Evolutionary conservation across 495 filamentous ascomycete genomes (phyloP).

Genomic region (Aspergillus homomorphus): DNA sequence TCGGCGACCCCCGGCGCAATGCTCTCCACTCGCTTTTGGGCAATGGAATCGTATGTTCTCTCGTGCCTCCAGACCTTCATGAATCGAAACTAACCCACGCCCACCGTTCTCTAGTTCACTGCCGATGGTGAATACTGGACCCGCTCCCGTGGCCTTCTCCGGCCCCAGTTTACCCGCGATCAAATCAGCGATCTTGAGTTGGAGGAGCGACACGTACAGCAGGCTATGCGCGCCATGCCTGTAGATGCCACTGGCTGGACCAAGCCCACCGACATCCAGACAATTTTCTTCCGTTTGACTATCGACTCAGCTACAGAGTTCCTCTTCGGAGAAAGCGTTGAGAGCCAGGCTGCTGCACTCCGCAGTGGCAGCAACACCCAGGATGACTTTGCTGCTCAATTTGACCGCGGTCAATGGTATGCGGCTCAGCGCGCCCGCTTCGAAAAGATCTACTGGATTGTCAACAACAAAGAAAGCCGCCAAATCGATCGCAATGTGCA

Average conservation of each 20-base stretch:
- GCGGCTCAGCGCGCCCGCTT: constrained; percentile 41
- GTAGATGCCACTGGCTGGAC: constrained; percentile 44
- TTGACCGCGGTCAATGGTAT: constrained; percentile 40
- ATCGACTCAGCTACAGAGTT: constrained; percentile 67
- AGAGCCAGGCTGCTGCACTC: constrained; percentile 35
- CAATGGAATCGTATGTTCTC: constrained; percentile 43
- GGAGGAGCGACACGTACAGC: constrained; percentile 50
- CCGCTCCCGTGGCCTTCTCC: constrained; percentile 53
- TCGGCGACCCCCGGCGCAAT: constrained; percentile 33
- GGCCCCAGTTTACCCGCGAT: constrained; percentile 52
- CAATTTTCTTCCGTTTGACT: constrained; percentile 62
- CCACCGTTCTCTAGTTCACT: constrained; percentile 35
- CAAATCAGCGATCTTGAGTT: constrained; percentile 51
- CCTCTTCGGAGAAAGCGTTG: constrained; percentile 59
- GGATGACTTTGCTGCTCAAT: constrained; percentile 39
- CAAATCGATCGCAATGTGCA: constrained; percentile 47
- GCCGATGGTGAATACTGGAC: constrained; percentile 49
- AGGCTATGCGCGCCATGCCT: constrained; percentile 38
- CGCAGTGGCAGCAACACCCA: constrained; percentile 23
- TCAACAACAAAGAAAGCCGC: constrained; percentile 47
- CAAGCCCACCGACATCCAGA: constrained; percentile 50
- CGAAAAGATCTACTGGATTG: constrained; percentile 50
- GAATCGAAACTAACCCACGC: constrained; percentile 9
- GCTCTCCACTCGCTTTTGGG: constrained; percentile 42
- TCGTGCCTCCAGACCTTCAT: neutral